These are phyloP conservation scores for Peronospora destructor DNA, from an alignment of 352 stramenopile genomes.

Conservation along the genomic window DNA sequence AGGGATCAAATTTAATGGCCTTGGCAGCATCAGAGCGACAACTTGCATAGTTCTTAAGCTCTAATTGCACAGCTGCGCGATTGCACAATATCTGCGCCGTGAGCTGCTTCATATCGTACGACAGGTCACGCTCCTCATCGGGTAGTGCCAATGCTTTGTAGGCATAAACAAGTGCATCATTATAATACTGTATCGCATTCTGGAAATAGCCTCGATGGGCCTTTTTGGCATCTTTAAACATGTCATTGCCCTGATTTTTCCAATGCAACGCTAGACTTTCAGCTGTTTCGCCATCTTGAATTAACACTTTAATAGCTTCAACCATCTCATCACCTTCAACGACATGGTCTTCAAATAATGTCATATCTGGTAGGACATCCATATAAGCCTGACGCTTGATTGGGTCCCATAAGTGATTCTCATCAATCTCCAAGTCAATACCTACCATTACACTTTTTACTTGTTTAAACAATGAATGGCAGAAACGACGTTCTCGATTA, in stretches of 20 bases:
- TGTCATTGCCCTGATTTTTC: conserved; percentile 87
- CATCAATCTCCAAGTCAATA: conserved; percentile 81
- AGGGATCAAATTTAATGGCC: conserved; percentile 57
- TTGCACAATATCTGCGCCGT: conserved; percentile 77
- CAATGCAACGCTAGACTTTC: conserved; percentile 81
- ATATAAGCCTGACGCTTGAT: conserved; percentile 76
- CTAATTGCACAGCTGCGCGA: conserved; percentile 70
- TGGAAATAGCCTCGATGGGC: conserved; percentile 62
- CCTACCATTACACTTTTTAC: conserved; percentile 49
- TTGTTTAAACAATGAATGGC: conserved; percentile 18
- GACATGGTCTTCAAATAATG: conserved; percentile 84
- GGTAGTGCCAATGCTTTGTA: conserved; percentile 69
- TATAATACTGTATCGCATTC: conserved; percentile 78
- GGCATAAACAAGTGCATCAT: conserved; percentile 63
- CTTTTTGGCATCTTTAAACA: conserved; percentile 70
- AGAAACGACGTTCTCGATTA: conserved; percentile 2
- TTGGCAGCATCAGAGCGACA: conserved; percentile 74
- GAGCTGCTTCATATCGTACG: conserved; percentile 64
- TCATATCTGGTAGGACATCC: conserved; percentile 80
- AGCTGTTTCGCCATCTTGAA: conserved; percentile 80
- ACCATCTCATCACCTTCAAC: conserved; percentile 84
- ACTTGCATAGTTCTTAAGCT: conserved; percentile 83
- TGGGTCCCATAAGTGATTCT: conserved; percentile 83
- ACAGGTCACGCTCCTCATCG: conserved; percentile 45
- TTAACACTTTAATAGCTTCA: conserved; percentile 78